Evolutionary conservation across 805 yeast species (phyloP).

Genomic region (Metschnikowia aberdeeniae): DNA sequence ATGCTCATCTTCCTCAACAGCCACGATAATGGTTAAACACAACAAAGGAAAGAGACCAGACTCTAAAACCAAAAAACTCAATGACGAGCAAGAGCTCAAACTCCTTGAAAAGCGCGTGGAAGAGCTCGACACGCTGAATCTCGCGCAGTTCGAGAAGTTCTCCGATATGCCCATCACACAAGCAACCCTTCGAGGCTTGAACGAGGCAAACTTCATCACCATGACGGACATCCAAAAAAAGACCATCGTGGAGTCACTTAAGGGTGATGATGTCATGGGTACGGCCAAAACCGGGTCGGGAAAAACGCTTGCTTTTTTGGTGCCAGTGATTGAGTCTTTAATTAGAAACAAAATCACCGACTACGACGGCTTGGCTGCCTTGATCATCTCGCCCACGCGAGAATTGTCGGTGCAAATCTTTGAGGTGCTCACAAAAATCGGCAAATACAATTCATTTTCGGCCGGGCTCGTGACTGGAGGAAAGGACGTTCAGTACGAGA

Average conservation of each 20-base stretch:
- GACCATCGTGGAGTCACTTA: constrained; percentile 70
- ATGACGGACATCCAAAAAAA: constrained; percentile 84
- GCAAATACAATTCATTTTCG: constrained; percentile 67
- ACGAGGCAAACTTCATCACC: constrained; percentile 69
- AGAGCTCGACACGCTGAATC: constrained; percentile 42
- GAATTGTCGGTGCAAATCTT: constrained; percentile 89
- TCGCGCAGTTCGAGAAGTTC: constrained; percentile 35
- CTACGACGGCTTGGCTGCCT: constrained; percentile 83
- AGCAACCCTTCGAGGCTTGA: constrained; percentile 65
- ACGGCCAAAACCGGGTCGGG: constrained; percentile 93
- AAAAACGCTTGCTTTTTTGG: constrained; percentile 79
- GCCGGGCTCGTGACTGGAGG: constrained; percentile 95
- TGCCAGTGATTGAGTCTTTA: constrained; percentile 74
- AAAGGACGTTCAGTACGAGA: constrained; percentile 77
- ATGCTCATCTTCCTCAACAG: constrained; percentile 10
- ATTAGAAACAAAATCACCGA: constrained; percentile 72
- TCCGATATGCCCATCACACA: constrained; percentile 73
- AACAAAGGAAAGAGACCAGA: constrained; percentile 16
- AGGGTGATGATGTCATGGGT: constrained; percentile 76
- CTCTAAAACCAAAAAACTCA: constrained; percentile 21
- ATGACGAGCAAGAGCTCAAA: constrained; percentile 34
- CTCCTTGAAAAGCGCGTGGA: constrained; percentile 49
- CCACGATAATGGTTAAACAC: constrained; percentile 12
- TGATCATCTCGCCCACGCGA: constrained; percentile 87
- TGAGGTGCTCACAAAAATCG: constrained; percentile 80